phyloP scores from a whole-genome alignment of 2,329 filamentous ascomycete genomes.

The Xylariaceae sp. region DNA sequence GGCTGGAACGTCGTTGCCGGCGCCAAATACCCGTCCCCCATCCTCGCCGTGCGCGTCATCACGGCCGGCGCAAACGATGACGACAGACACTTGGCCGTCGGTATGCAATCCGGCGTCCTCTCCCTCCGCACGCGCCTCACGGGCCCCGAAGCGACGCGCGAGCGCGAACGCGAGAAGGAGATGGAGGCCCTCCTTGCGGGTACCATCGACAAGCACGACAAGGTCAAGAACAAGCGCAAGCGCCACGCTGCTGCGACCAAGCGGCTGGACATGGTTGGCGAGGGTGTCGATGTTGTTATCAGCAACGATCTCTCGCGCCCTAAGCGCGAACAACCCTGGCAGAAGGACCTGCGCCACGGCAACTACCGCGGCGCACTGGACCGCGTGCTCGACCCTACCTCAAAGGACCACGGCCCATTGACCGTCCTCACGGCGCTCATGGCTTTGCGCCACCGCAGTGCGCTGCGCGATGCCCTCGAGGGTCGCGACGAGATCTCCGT shows the following conservation, averaged over 20 bases:
- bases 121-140: constrained; percentile 85
- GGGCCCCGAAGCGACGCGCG: constrained; percentile 70
- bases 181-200: constrained; percentile 79
- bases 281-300: constrained; percentile 83
- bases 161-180: constrained; percentile 72
- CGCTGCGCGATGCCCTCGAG: constrained; percentile 72
- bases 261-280: constrained; percentile 73
- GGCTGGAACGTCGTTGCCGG: constrained; percentile 96
- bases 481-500: constrained; percentile 76
- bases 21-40: constrained; percentile 86
- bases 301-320: constrained; percentile 54
- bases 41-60: constrained; percentile 78
- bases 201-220: constrained; percentile 72
- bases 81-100: constrained; percentile 90
- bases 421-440: constrained; percentile 71
- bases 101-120: constrained; percentile 89
- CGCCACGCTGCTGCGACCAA: constrained; percentile 41
- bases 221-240: constrained; percentile 65
- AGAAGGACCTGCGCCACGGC: constrained; percentile 71
- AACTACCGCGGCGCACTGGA: constrained; percentile 76
- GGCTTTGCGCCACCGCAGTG: constrained; percentile 81
- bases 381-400: constrained; percentile 57
- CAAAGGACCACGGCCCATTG: constrained; percentile 52
- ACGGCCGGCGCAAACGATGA: constrained; percentile 61
- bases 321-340: constrained; percentile 64